Evolutionary conservation across 306 rosid species (phyloP).

Genomic region (Gastrolobium bilobum): DNA sequence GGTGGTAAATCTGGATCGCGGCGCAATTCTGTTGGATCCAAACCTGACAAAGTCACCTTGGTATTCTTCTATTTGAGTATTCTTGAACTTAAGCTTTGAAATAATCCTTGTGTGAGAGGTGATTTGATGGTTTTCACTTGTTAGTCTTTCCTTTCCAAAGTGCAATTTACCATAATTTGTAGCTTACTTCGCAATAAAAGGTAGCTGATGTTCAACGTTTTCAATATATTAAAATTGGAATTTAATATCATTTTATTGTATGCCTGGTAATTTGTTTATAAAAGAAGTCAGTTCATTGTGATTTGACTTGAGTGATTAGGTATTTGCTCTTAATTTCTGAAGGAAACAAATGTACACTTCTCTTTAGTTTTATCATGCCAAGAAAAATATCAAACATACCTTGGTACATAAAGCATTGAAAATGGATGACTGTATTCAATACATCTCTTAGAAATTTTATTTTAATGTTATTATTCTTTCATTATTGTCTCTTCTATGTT

Average conservation of each 20-base stretch:
- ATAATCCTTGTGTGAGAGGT: conserved; percentile 38
- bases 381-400: conserved; percentile 31
- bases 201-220: conserved; percentile 28
- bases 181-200: conserved; percentile 27
- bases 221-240: conserved; percentile 16
- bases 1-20: conserved; percentile 78
- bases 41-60: conserved; percentile 83
- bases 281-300: conserved; percentile 37
- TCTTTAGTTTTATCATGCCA: conserved; percentile 23
- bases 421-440: conserved; percentile 3
- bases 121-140: conserved; percentile 37
- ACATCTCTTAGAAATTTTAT: conserved; percentile 17
- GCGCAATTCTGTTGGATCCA: conserved; percentile 77
- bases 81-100: conserved; percentile 28
- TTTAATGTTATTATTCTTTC: conserved; percentile 15
- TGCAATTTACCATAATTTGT: conserved; percentile 30
- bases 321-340: conserved; percentile 22
- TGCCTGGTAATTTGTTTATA: conserved; percentile 32
- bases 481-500: conserved; percentile 7
- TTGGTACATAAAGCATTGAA: conserved; percentile 1
- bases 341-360: conserved; percentile 31
- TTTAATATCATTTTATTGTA: conserved; percentile 38
- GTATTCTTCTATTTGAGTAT: conserved; percentile 61
- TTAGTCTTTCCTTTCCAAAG: conserved; percentile 18
- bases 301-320: conserved; percentile 17